Conservation (phyloP, 169 alveolate genomes). For the Plasmodium adleri region DNA sequence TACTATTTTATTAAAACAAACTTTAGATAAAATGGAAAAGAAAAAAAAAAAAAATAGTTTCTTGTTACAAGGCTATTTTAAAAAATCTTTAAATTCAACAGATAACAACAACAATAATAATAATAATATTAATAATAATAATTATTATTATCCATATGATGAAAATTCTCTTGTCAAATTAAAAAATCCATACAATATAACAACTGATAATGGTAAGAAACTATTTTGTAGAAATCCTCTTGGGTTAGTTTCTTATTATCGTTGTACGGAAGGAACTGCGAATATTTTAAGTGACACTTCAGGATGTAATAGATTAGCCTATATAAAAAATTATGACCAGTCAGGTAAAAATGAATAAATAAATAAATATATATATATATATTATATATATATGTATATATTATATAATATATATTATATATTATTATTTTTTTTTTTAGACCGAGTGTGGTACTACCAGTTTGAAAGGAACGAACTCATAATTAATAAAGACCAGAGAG, state of each 20-base stretch:
- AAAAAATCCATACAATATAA: neutral
- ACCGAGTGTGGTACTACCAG: constrained; percentile 33
- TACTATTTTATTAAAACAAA: neutral
- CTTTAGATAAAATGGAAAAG: constrained; percentile 27
- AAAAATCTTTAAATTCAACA: constrained; percentile 3
- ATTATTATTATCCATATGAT: neutral
- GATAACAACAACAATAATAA: neutral
- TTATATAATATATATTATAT: neutral
- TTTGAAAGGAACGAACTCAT: constrained; percentile 9
- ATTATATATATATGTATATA: no score
- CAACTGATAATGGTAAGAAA: neutral
- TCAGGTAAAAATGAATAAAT: neutral
- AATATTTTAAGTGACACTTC: constrained; percentile 21
- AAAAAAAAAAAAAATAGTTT: constrained; percentile 35
- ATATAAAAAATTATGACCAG: constrained; percentile 17
- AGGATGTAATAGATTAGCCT: constrained; percentile 49
- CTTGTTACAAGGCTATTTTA: constrained; percentile 31
- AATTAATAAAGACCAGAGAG: constrained; percentile 5
- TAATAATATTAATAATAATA: neutral
- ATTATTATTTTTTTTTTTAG: constrained; percentile 2
- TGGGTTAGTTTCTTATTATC: constrained; percentile 57
- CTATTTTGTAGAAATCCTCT: constrained; percentile 22
- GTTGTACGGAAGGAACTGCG: constrained; percentile 53
- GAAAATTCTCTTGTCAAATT: neutral
- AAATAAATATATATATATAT: neutral